These are phyloP conservation scores for Arachis hypogaea DNA, from an alignment of 306 rosid genomes.

Conservation along the genomic window DNA sequence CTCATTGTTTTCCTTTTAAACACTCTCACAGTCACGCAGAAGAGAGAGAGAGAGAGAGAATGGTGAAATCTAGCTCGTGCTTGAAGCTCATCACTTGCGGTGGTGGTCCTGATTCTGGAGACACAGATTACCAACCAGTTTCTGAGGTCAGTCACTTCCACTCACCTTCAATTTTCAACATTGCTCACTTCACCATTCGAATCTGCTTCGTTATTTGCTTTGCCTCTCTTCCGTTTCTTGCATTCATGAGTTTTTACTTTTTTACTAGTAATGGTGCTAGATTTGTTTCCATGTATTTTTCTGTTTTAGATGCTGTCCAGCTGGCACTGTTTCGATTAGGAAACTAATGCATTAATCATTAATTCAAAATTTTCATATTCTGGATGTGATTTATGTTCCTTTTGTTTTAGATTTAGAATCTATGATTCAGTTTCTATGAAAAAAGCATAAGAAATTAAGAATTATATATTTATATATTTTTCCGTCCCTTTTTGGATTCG, in stretches of 20 bases:
- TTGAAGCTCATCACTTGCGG: constrained; percentile 74
- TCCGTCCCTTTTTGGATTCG: not conserved
- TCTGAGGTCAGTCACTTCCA: constrained; percentile 50
- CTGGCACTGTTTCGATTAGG: not conserved
- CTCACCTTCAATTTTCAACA: no score
- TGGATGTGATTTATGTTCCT: no score
- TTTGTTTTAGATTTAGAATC: not conserved
- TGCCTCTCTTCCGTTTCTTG: constrained; percentile 13
- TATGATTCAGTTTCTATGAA: not conserved
- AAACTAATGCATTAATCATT: not conserved
- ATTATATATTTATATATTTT: not conserved
- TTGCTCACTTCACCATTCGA: not conserved
- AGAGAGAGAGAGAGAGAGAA: constrained; percentile 14
- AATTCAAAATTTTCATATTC: not conserved
- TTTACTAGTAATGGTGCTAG: constrained; percentile 6
- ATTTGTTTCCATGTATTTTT: constrained; percentile 8
- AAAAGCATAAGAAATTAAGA: not conserved
- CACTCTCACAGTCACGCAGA: not conserved
- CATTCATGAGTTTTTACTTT: constrained; percentile 17
- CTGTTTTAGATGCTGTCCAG: not conserved
- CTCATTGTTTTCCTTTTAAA: not conserved
- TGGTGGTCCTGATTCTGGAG: constrained; percentile 51
- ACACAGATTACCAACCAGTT: constrained; percentile 53
- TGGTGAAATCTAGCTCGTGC: constrained; percentile 79
- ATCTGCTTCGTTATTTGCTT: not conserved